A percentile compares a stretch with the other conserved stretches of the same genome.
These are phyloP conservation scores for Fusarium tjaetaba DNA, from an alignment of 2,329 filamentous ascomycete species.

Conservation along the genomic window DNA sequence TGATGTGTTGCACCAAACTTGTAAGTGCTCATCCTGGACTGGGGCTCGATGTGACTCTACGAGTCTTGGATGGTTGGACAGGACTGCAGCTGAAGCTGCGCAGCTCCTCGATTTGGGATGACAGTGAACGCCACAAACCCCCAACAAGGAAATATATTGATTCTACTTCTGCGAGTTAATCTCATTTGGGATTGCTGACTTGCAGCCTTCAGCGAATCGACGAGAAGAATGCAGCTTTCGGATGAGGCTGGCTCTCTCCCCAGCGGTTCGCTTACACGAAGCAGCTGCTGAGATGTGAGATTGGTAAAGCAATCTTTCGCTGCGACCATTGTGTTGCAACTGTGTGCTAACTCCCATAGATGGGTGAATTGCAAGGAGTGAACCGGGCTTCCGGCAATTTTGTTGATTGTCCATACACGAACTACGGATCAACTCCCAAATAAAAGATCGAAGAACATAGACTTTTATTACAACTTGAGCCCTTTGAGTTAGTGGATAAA, in stretches of 20 bases:
- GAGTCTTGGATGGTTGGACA: slow-evolving; percentile 25
- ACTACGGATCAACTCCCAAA: slow-evolving; percentile 20
- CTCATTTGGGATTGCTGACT: slow-evolving; percentile 33
- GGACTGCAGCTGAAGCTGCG: slow-evolving; percentile 18
- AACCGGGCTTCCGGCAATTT: not conserved
- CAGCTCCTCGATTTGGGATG: slow-evolving; percentile 13
- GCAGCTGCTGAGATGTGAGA: slow-evolving; percentile 27
- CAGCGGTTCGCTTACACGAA: slow-evolving; percentile 13
- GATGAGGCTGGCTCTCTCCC: slow-evolving; percentile 18
- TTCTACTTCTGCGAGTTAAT: slow-evolving; percentile 21
- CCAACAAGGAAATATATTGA: slow-evolving; percentile 17
- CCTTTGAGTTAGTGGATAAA: slow-evolving; percentile 32
- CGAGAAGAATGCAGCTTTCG: slow-evolving; percentile 14
- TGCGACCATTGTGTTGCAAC: not conserved
- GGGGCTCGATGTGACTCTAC: slow-evolving; percentile 23
- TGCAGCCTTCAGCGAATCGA: slow-evolving; percentile 28
- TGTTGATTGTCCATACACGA: not conserved
- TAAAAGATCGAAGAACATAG: slow-evolving; percentile 7
- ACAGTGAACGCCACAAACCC: slow-evolving; percentile 10
- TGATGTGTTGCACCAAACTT: slow-evolving; percentile 18
- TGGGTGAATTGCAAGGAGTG: not conserved
- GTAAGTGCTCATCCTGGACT: not conserved
- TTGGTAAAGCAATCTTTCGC: slow-evolving; percentile 9
- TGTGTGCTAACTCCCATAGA: not conserved
- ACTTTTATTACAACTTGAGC: slow-evolving; percentile 18